Evolutionary conservation across 129 eudicot species (phyloP), one percentile per base, ranked within the genome.

Genomic region (Glebionis coronaria): DNA sequence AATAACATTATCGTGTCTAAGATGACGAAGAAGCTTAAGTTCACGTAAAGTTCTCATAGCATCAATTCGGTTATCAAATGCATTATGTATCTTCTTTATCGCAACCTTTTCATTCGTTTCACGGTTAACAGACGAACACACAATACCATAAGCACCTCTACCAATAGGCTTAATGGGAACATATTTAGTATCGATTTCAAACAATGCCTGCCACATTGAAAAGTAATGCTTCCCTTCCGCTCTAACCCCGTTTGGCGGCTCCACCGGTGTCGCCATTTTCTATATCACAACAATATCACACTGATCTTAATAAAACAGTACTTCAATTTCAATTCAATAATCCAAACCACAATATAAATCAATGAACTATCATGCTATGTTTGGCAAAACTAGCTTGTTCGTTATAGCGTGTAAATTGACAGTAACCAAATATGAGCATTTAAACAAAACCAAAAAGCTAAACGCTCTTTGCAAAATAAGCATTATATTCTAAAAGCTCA

Each of bases 61-160:
- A 73, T 85, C 91, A 70, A 80, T 76, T 14, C 86, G 85, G 77
- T 88, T 88, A 19, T 81, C 91, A 78, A 88, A 85, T 3, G 83
- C 89, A 12, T 88, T 82, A 38, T 82, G 79, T 64, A 88, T 88
- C 83, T 82, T 88, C 83, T 88, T 85, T 10, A 88, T 85, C n/a
- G 96, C 96, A 52, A 88, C 92, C 61, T 78, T 85, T 65, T 88
- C 96, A 51, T 85, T 88, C 8, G 96, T 88, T 70, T 88, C 96
- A 51, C 75, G 81, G 73, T 88, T 85, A 18, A 88, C 61, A 21
- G 91, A 88, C 38, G 96, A 88, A 40, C 96, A 88, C 7, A 88
- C 96, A 38, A 88, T 83, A 16, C 96, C 96, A 51, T 88, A 85
- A 0, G 91, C 91, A 47, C 91, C 91, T 63, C 87, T 75, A 10